These are phyloP conservation scores for Rhodotorula kratochvilovae DNA, from an alignment of 768 basidiomycete species.

Conservation along the genomic window DNA sequence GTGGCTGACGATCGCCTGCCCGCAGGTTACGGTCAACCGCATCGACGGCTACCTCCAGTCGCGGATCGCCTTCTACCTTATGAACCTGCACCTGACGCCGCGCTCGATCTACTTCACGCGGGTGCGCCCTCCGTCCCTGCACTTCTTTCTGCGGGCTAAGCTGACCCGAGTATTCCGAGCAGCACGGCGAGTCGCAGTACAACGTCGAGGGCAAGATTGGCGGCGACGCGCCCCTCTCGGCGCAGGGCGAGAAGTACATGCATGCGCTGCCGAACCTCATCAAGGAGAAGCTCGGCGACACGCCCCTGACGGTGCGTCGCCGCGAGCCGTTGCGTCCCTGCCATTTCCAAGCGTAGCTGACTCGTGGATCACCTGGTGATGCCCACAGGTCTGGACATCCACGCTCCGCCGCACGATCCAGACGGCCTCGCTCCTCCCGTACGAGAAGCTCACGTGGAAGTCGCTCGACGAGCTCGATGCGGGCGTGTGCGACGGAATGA, in stretches of 20 bases:
- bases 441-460: slow-evolving; percentile 95
- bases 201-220: slow-evolving; percentile 97
- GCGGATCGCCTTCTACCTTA: slow-evolving; percentile 95
- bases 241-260: slow-evolving; percentile 78
- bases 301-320: slow-evolving; percentile 66
- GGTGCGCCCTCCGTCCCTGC: slow-evolving; percentile 53
- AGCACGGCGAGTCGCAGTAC: slow-evolving; percentile 98
- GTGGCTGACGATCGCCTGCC: slow-evolving; percentile 41
- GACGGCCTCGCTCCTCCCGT: slow-evolving; percentile 74
- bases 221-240: slow-evolving; percentile 86
- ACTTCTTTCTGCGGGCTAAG: not conserved
- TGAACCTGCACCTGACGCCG: slow-evolving; percentile 88
- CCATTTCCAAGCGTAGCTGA: not conserved
- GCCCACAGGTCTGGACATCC: slow-evolving; percentile 89
- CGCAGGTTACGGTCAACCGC: slow-evolving; percentile 48
- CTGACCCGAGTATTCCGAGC: slow-evolving; percentile 1
- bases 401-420: slow-evolving; percentile 88
- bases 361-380: no score
- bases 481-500: slow-evolving; percentile 99
- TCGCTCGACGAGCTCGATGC: slow-evolving; percentile 96
- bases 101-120: slow-evolving; percentile 93
- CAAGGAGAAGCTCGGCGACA: slow-evolving; percentile 82
- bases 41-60: slow-evolving; percentile 95
- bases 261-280: slow-evolving; percentile 78
- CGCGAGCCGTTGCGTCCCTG: not conserved